Base-by-base conservation (phyloP, 805 yeast genomes). In the Metschnikowia arizonensis region DNA sequence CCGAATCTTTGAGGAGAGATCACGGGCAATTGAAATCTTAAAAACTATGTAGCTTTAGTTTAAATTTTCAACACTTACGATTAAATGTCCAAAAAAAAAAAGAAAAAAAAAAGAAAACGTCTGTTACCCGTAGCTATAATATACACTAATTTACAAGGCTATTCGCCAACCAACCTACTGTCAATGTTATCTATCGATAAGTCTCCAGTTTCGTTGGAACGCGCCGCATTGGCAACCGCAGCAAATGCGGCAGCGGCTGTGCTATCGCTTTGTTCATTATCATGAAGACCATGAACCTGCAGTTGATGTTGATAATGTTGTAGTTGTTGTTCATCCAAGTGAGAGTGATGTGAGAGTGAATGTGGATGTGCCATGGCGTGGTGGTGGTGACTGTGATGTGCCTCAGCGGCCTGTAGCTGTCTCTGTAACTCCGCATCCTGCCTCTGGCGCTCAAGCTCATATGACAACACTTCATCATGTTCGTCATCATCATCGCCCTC, bases 1-100 rank as follows among this genome's bases (percentile, higher is more conserved):
- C 1, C 75, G 73, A 47, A 61, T 82, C 32, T 83, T 78, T 52
- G 89, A 83, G 56, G 86, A 82, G 56, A 66, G 83, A 51, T 59
- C 67, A 3, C 64, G 69, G 45, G 76, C 73, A 1, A 54, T 69
- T 40, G 72, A 69, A 44, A 53, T 71, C 9, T 42, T 54, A 34
- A 48, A 53, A 35, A 47, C 50, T 26, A 46, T 55, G 28, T 49
- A 42, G 28, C 12, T 14, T 14, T 34, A 34, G 36, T 33, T 19
- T 11, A 21, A 5, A 15, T 8, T 23, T 32, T 33, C 38, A 34
- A n/a, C 14, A 14, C 9, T 23, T 18, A 34, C 19, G 38, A 37
- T 17, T 24, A 37, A 15, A 38, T 29, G 33, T 23, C 19, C n/a
- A 23, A 30, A 11, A 18, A 37, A n/a, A n/a, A n/a, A n/a, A n/a